Base-by-base conservation (phyloP, 805 yeast species). In the Tetrapisispora phaffii region DNA sequence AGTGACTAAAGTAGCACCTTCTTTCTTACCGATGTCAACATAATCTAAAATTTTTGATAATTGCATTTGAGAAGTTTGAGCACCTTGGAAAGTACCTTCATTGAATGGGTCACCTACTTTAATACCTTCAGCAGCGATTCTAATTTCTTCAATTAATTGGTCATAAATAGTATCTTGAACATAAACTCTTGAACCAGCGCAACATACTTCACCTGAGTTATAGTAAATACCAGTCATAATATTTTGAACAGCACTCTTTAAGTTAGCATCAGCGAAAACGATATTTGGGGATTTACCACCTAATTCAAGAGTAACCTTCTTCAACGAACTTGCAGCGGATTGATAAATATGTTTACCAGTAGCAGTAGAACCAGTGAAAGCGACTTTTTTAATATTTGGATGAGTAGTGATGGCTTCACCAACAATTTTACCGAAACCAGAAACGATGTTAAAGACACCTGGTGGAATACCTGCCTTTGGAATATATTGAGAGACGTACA, bases 211-310 rank as follows among this genome's bases (percentile, higher is more conserved):
- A 70, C 96, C 96, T 47, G 94, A 80, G 71, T 87, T 87, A 75
- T 74, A 84, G 71, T 80, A 79, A 53, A 86, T 85, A 69, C 95
- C 95, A 42, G 74, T 70, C 48, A 85, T 74, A 52, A 85, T 74
- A 62, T 75, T 74, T 56, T 75, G 74, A 41, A 87, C 82, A 45
- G 93, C 79, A 45, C 71, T 70, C 32, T 74, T 73, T 46, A 82
- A 59, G 59, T 84, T 78, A 43, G 87, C 87, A 60, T 85, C 95
- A 49, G 76, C 73, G 58, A 85, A 80, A 42, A 86, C 83, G 57
- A 85, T 82, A 63, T 84, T 85, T 62, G 95, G 89, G 49, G 93
- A 85, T 67, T 86, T 86, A 65, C 95, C 95, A 60, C 95, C 95
- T 56, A 85, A 75, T 68, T 85, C 95, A 58, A 85, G 73, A 42